These are phyloP conservation scores for Hemileia vastatrix DNA, from an alignment of 1,284 basidiomycete genomes.

Conservation along the genomic window DNA sequence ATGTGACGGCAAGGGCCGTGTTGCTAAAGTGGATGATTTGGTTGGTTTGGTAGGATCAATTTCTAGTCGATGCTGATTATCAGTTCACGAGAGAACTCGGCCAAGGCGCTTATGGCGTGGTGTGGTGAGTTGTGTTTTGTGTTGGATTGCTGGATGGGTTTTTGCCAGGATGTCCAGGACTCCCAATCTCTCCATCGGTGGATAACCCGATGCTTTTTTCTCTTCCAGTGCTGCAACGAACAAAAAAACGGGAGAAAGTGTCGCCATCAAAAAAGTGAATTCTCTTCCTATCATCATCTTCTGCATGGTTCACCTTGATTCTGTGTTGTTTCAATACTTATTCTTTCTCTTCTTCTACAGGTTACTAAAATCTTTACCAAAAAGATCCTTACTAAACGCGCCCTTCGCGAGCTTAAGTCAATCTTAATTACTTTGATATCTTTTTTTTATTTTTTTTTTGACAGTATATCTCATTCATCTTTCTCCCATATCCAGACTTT, in stretches of 20 bases:
- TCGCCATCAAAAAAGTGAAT: slow-evolving; percentile 73
- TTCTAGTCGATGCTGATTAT: slow-evolving; percentile 82
- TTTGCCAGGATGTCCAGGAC: too few relatives aligned
- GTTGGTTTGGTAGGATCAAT: slow-evolving; percentile 38
- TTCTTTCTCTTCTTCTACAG: slow-evolving; percentile 28
- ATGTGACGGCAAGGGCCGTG: neutral
- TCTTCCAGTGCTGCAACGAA: slow-evolving; percentile 30
- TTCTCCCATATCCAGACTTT: slow-evolving; percentile 50
- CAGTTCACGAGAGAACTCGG: slow-evolving; percentile 90
- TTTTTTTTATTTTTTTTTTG: neutral
- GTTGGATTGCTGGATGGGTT: too few relatives aligned
- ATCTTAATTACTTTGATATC: slow-evolving; percentile 29
- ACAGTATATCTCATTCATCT: slow-evolving; percentile 22
- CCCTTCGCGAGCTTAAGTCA: slow-evolving; percentile 81
- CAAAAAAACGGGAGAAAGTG: slow-evolving; percentile 47
- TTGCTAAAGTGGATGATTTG: neutral
- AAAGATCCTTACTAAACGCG: slow-evolving; percentile 88
- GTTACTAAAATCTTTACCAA: slow-evolving; percentile 97
- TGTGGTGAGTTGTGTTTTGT: slow-evolving; percentile 23
- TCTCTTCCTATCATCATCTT: neutral
- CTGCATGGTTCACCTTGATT: slow-evolving; percentile 33
- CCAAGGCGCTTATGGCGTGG: slow-evolving; percentile 72
- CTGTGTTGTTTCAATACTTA: slow-evolving; percentile 9
- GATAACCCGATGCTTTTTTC: neutral
- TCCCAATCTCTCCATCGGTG: neutral